phyloP scores from a whole-genome alignment of 768 basidiomycete species.

The Porpolomopsis calyptriformis region DNA sequence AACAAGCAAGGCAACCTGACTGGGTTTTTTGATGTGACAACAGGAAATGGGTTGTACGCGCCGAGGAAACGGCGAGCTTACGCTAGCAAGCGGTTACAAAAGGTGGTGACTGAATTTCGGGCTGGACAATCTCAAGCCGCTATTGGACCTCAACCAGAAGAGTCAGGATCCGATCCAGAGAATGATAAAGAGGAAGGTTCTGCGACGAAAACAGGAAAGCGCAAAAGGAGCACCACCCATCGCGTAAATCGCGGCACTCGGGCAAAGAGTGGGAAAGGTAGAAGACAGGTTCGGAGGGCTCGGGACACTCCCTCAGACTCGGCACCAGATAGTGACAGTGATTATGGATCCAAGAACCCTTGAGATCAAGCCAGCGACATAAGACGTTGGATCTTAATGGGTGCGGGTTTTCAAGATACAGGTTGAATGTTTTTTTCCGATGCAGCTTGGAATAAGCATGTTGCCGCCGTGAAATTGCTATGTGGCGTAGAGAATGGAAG shows the following conservation, averaged over 20 bases:
- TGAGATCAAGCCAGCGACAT: slow-evolving; percentile 10
- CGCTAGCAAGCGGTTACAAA: slow-evolving; percentile 75
- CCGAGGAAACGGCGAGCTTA: slow-evolving; percentile 78
- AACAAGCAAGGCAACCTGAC: slow-evolving; percentile 74
- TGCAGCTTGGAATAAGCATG: too few species aligned
- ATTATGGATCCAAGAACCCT: slow-evolving; percentile 7
- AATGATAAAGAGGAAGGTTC: slow-evolving; percentile 17
- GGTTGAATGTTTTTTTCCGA: too few species aligned
- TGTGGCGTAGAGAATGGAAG: too few species aligned
- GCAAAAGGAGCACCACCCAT: neutral
- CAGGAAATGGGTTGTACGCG: slow-evolving; percentile 58
- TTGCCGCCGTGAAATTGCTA: too few species aligned
- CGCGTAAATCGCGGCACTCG: neutral
- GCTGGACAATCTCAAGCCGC: slow-evolving; percentile 32
- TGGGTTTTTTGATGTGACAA: slow-evolving; percentile 61
- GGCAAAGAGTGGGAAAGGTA: neutral
- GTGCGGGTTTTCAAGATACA: too few species aligned
- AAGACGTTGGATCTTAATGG: too few species aligned
- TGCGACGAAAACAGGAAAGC: slow-evolving; percentile 6
- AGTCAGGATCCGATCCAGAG: slow-evolving; percentile 19
- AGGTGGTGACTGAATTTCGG: slow-evolving; percentile 75
- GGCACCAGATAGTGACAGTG: slow-evolving; percentile 2
- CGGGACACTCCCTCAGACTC: neutral
- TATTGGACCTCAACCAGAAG: slow-evolving; percentile 12
- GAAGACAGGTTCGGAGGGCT: slow-evolving; percentile 8